A percentile compares a stretch with the other conserved stretches of the same genome.
phyloP scores from a whole-genome alignment of 2,329 filamentous ascomycete species.

The Monilinia polystroma region DNA sequence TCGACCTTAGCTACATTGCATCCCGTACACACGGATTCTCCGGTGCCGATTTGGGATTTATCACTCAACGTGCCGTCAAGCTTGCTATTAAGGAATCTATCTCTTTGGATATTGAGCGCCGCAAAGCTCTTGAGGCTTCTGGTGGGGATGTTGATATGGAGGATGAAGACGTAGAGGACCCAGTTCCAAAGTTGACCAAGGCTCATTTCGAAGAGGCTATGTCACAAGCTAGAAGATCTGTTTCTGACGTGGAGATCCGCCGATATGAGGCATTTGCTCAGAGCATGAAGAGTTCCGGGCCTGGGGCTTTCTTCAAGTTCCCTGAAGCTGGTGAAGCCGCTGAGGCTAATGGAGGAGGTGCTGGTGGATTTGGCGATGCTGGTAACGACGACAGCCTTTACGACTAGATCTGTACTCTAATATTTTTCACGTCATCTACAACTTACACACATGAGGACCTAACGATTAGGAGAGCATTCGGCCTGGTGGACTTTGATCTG shows the following conservation, averaged over 20 bases:
- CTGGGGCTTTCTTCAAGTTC: constrained; percentile 98
- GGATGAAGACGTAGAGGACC: constrained; percentile 80
- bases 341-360: constrained; percentile 48
- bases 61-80: constrained; percentile 98
- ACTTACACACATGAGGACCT: constrained; percentile 27
- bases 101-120: constrained; percentile 79
- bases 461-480: constrained; percentile 24
- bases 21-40: constrained; percentile 98
- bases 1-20: constrained; percentile 89
- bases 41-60: constrained; percentile 98
- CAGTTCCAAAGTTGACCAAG: constrained; percentile 92
- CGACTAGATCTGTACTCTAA: constrained; percentile 61
- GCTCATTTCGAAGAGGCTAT: constrained; percentile 99
- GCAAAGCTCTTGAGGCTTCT: constrained; percentile 83
- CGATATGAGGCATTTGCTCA: constrained; percentile 98
- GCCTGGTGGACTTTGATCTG: constrained; percentile 26
- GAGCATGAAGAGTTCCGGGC: constrained; percentile 97
- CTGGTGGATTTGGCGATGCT: constrained; percentile 74
- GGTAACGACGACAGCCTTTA: constrained; percentile 97
- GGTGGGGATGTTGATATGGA: constrained; percentile 81
- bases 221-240: constrained; percentile 88
- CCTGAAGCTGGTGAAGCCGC: constrained; percentile 62
- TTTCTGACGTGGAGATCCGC: constrained; percentile 95
- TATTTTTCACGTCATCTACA: constrained; percentile 29
- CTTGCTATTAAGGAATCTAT: constrained; percentile 99